These are phyloP conservation scores for Atractiella rhizophila DNA, from an alignment of 768 basidiomycete species.

Conservation along the genomic window DNA sequence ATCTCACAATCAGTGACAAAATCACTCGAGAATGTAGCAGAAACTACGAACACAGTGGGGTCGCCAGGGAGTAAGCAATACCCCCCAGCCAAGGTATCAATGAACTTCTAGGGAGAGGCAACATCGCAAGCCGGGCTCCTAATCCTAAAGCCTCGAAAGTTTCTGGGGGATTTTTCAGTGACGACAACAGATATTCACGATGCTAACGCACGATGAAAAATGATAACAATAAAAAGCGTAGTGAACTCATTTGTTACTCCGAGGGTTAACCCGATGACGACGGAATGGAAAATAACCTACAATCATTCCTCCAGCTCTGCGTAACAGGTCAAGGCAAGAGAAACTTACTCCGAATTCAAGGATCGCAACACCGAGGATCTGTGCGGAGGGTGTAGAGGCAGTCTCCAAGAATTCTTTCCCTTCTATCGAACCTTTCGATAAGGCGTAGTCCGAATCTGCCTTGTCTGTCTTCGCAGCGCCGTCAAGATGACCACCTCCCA, in stretches of 20 bases:
- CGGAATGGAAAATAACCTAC: constrained; percentile 54
- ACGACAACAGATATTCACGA: neutral
- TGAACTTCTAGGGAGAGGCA: constrained; percentile 25
- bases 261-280: constrained; percentile 63
- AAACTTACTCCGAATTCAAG: constrained; percentile 80
- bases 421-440: too few species aligned
- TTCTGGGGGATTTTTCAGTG: constrained; percentile 18
- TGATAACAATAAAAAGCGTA: constrained; percentile 55
- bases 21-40: too few species aligned
- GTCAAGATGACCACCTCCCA: too few species aligned
- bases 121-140: constrained; percentile 59
- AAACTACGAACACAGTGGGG: constrained; percentile 67
- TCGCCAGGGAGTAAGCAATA: constrained; percentile 44
- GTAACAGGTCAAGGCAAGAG: too few species aligned
- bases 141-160: constrained; percentile 75
- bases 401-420: constrained; percentile 61
- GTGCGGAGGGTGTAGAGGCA: constrained; percentile 71
- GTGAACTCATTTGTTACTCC: constrained; percentile 57
- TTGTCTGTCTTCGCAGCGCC: too few species aligned
- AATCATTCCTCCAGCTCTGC: too few species aligned
- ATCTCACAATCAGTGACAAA: too few species aligned
- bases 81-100: constrained; percentile 35
- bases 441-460: too few species aligned
- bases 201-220: constrained; percentile 28
- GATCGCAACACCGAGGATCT: constrained; percentile 66